Evolutionary conservation across 352 stramenopile genomes (phyloP).

Genomic region (Pythium biforme): DNA sequence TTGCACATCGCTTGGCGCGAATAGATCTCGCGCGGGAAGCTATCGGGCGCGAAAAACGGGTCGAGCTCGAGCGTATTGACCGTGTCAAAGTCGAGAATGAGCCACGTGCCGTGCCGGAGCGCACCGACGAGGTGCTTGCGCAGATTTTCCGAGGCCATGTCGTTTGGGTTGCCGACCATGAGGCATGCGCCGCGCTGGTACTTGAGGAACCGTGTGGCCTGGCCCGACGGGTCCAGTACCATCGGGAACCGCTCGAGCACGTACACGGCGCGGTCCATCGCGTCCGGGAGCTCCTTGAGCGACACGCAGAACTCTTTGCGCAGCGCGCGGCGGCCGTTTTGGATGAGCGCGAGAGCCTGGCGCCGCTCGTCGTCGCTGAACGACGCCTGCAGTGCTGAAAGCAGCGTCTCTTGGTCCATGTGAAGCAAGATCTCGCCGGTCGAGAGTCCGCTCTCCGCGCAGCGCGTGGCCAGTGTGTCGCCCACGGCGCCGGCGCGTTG

Average conservation of each 20-base stretch:
- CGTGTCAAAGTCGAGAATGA: constrained; percentile 79
- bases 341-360: constrained; percentile 23
- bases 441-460: constrained; percentile 27
- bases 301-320: constrained; percentile 35
- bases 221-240: constrained; percentile 74
- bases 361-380: constrained; percentile 14
- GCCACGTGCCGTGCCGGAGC: constrained; percentile 63
- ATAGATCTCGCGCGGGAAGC: constrained; percentile 76
- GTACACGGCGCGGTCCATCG: constrained; percentile 85
- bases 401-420: constrained; percentile 37
- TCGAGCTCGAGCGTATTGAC: constrained; percentile 69
- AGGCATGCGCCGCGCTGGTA: constrained; percentile 88
- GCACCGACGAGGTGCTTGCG: constrained; percentile 71
- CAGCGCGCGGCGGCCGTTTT: constrained; percentile 26
- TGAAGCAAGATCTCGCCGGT: constrained; percentile 26
- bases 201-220: constrained; percentile 86
- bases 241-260: constrained; percentile 85
- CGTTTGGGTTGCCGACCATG: constrained; percentile 63
- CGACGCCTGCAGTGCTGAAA: constrained; percentile 19
- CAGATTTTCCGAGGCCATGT: constrained; percentile 69
- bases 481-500: constrained; percentile 15
- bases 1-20: constrained; percentile 64
- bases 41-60: constrained; percentile 62
- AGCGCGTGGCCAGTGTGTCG: constrained; percentile 10
- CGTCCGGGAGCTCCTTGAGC: constrained; percentile 82